Conservation (phyloP, 2,329 filamentous ascomycete species). For the Aspergillus brunneoviolaceus region DNA sequence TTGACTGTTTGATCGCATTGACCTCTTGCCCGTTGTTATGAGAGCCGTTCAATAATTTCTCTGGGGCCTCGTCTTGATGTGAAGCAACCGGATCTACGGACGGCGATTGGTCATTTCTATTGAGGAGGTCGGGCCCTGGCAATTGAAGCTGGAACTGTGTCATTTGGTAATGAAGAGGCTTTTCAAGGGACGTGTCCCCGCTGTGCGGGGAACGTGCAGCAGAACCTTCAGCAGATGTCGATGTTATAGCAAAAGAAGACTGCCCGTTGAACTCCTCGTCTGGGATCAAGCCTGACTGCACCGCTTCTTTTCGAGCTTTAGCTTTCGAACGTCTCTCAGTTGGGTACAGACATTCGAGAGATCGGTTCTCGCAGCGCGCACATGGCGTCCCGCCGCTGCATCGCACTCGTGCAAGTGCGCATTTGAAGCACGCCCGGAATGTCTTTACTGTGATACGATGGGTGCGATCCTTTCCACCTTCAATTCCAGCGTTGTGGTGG, state of each 20-base stretch:
- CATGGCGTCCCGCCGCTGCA: constrained; percentile 42
- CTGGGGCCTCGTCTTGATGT: background rate
- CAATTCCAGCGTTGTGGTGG: constrained; percentile 37
- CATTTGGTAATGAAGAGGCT: constrained; percentile 15
- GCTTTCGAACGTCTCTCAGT: constrained; percentile 40
- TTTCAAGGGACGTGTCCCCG: constrained; percentile 4
- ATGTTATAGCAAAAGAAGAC: constrained; percentile 7
- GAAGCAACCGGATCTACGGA: background rate
- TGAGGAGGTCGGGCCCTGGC: constrained; percentile 7
- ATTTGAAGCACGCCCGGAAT: constrained; percentile 43
- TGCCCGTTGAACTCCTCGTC: constrained; percentile 11
- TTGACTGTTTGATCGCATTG: background rate
- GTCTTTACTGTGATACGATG: constrained; percentile 45
- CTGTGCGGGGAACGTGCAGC: background rate
- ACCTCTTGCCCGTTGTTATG: background rate
- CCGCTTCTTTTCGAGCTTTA: constrained; percentile 22
- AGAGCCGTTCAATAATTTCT: background rate
- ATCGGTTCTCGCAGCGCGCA: constrained; percentile 37
- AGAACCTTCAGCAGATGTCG: background rate
- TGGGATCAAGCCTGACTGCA: constrained; percentile 12
- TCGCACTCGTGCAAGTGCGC: constrained; percentile 40
- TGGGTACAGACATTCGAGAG: constrained; percentile 41
- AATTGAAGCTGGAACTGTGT: constrained; percentile 27
- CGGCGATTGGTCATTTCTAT: constrained; percentile 3
- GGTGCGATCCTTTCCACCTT: constrained; percentile 35